phyloP scores from a whole-genome alignment of 2,329 filamentous ascomycete genomes.

The Alternaria metachromatica region DNA sequence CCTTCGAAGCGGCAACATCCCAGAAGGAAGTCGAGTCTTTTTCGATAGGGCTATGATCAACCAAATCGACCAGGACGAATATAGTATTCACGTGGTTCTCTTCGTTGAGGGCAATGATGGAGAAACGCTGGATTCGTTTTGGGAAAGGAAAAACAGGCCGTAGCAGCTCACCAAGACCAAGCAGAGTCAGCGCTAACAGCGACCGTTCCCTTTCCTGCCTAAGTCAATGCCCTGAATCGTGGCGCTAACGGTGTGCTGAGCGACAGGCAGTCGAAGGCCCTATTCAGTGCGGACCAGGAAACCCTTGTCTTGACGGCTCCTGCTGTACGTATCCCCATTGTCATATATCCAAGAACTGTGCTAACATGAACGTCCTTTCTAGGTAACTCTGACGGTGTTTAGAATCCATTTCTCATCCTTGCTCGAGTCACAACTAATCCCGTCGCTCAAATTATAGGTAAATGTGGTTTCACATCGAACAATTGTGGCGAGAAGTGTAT shows the following conservation, averaged over 20 bases:
- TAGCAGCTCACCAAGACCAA: too few relatives aligned
- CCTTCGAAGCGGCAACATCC: conserved; percentile 7
- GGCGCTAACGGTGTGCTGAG: too few relatives aligned
- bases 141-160: too few relatives aligned
- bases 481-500: conserved; percentile 12
- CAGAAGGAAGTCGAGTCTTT: background rate
- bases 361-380: background rate
- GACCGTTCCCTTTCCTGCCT: too few relatives aligned
- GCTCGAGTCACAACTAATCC: too few relatives aligned
- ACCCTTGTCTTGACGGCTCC: conserved; percentile 7
- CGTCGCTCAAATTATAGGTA: background rate
- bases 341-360: background rate
- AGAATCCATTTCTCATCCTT: too few relatives aligned
- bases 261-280: conserved; percentile 12
- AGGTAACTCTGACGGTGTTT: too few relatives aligned
- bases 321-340: background rate
- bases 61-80: background rate
- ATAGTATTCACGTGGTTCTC: too few relatives aligned
- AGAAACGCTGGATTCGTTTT: too few relatives aligned
- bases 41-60: conserved; percentile 6
- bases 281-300: conserved; percentile 16
- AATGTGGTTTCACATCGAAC: conserved; percentile 10
- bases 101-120: too few relatives aligned
- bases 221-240: too few relatives aligned
- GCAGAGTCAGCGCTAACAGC: too few relatives aligned